Evolutionary conservation across 805 yeast genomes (phyloP).

Genomic region (Saturnispora halmiae): DNA sequence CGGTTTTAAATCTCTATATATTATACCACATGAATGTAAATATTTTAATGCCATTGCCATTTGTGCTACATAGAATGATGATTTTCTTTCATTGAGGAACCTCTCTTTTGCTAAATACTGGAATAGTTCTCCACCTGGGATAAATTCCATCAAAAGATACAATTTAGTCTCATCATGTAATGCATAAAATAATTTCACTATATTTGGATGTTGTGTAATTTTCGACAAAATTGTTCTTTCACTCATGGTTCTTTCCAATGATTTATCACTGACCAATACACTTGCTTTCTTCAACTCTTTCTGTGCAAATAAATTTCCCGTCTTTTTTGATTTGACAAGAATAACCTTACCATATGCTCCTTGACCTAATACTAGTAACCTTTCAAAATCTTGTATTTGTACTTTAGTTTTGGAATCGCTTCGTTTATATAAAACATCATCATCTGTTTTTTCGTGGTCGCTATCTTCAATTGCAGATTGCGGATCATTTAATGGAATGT

Average conservation of each 20-base stretch:
- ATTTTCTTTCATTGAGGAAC: slow-evolving; percentile 46
- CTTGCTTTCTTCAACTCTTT: slow-evolving; percentile 77
- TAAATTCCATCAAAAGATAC: slow-evolving; percentile 67
- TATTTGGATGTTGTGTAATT: slow-evolving; percentile 65
- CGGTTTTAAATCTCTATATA: slow-evolving; percentile 81
- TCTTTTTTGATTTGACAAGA: slow-evolving; percentile 51
- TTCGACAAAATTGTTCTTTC: slow-evolving; percentile 60
- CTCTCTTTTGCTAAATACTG: slow-evolving; percentile 42
- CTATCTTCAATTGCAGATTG: slow-evolving; percentile 8
- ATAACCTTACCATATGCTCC: slow-evolving; percentile 86
- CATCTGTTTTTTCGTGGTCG: slow-evolving; percentile 4
- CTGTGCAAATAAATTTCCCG: slow-evolving; percentile 68
- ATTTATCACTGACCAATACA: slow-evolving; percentile 42
- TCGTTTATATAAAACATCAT: slow-evolving; percentile 11
- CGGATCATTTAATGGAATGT: slow-evolving; percentile 4
- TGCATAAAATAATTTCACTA: slow-evolving; percentile 75
- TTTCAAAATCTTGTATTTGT: slow-evolving; percentile 48
- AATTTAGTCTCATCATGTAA: slow-evolving; percentile 69
- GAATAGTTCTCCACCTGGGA: slow-evolving; percentile 86
- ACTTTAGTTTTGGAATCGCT: slow-evolving; percentile 11
- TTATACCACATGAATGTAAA: slow-evolving; percentile 68
- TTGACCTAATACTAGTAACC: slow-evolving; percentile 64
- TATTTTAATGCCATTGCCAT: slow-evolving; percentile 69
- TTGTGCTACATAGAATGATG: slow-evolving; percentile 72
- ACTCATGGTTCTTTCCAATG: slow-evolving; percentile 65